Conservation (phyloP, 345 rosid species). For the Triadica sebifera region DNA sequence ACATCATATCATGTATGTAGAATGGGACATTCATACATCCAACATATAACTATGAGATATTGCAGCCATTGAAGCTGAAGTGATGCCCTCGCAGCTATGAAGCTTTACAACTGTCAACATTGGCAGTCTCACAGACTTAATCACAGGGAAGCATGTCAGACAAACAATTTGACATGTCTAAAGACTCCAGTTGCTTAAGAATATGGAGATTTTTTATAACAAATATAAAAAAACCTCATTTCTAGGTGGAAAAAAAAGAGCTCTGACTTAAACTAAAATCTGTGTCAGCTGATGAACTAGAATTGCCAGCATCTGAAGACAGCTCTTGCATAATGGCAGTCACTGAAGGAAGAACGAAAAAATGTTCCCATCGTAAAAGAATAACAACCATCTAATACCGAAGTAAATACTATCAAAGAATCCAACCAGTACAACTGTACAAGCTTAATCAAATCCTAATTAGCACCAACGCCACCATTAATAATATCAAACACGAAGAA, state of each 20-base stretch:
- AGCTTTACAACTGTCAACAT: conserved; percentile 89
- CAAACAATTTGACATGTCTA: conserved; percentile 88
- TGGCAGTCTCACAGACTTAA: conserved; percentile 80
- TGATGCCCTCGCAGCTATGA: conserved; percentile 91
- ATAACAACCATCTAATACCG: neutral
- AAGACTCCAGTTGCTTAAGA: conserved; percentile 73
- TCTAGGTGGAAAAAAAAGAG: conserved; percentile 33
- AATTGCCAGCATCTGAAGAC: conserved; percentile 39
- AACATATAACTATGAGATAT: conserved; percentile 61
- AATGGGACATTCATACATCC: conserved; percentile 51
- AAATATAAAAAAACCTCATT: conserved; percentile 47
- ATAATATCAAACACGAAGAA: too few relatives aligned
- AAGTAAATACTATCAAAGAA: too few relatives aligned
- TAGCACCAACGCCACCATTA: too few relatives aligned
- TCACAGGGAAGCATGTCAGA: conserved; percentile 31
- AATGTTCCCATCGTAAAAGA: conserved; percentile 6
- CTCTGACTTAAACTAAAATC: conserved; percentile 31
- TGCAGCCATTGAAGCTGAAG: conserved; percentile 97
- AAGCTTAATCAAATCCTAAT: neutral
- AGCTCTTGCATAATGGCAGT: conserved; percentile 24
- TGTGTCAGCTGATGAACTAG: conserved; percentile 36
- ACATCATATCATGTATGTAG: conserved; percentile 12
- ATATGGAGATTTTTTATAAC: conserved; percentile 75
- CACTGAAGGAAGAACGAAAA: conserved; percentile 36
- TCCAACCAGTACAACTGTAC: neutral